A percentile compares a stretch with the other conserved stretches of the same genome.
Conservation (phyloP, 2,329 filamentous ascomycete species). For the Microcyclospora pomicola region DNA sequence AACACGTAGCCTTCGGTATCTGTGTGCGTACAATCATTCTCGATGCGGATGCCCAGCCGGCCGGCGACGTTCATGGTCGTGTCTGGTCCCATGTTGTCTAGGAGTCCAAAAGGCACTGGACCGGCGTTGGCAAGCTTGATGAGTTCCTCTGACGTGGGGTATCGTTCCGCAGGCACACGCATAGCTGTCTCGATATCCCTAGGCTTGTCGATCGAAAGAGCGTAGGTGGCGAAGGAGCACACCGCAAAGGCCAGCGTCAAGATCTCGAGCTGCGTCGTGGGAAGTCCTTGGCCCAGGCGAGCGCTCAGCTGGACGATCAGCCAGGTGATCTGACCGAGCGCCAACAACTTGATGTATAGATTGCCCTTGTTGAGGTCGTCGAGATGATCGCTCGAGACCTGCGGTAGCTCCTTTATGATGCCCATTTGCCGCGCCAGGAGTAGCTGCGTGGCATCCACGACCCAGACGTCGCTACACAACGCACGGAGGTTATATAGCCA, state of each 20-base stretch:
- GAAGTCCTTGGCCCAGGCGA: background rate
- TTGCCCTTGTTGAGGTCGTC: background rate
- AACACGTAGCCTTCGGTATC: too few species aligned
- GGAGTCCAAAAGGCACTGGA: too few species aligned
- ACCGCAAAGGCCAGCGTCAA: background rate
- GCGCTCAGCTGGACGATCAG: background rate
- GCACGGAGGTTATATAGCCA: background rate
- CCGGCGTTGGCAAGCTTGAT: background rate
- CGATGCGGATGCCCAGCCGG: background rate
- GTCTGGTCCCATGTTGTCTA: too few species aligned
- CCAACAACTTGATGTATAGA: background rate
- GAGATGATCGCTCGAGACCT: background rate
- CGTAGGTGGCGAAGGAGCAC: background rate
- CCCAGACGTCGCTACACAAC: background rate
- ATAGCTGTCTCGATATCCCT: background rate
- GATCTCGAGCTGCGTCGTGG: background rate
- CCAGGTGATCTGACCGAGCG: background rate
- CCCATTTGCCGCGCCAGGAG: background rate
- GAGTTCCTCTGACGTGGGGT: background rate
- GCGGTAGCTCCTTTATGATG: background rate
- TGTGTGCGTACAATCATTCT: background rate
- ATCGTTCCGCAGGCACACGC: background rate
- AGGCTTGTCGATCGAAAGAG: background rate
- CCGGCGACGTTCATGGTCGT: background rate
- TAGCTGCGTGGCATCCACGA: background rate